Evolutionary conservation across 1,284 basidiomycete species (phyloP).

Genomic region (Heterobasidion occidentale): DNA sequence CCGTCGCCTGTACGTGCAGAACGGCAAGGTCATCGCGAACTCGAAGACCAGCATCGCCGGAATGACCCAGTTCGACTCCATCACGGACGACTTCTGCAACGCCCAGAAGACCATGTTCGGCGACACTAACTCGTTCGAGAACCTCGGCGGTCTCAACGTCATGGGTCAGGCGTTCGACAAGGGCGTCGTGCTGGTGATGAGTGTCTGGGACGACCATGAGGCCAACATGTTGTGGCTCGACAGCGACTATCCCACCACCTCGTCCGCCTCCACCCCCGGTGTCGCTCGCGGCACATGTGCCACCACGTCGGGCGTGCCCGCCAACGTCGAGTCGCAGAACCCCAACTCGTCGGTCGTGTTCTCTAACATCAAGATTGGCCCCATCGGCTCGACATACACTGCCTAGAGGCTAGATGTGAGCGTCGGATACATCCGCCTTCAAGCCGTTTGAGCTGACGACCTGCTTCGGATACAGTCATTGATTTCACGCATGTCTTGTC

Average conservation of each 20-base stretch:
- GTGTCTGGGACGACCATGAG: conserved; percentile 49
- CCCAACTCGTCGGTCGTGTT: conserved; percentile 37
- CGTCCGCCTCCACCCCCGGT: conserved; percentile 33
- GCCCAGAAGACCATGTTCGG: conserved; percentile 30
- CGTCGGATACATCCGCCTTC: too few species aligned
- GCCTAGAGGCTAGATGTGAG: background rate
- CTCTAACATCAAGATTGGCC: conserved; percentile 52
- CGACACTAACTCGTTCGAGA: conserved; percentile 27
- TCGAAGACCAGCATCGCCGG: conserved; percentile 35
- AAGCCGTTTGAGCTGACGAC: too few species aligned
- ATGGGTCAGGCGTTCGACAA: conserved; percentile 36
- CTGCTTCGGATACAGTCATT: too few species aligned
- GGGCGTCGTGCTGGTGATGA: conserved; percentile 49
- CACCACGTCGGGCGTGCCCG: conserved; percentile 37
- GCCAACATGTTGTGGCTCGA: conserved; percentile 58
- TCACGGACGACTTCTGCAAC: conserved; percentile 30
- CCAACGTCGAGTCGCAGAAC: conserved; percentile 33
- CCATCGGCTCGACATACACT: conserved; percentile 36
- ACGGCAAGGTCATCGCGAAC: conserved; percentile 43
- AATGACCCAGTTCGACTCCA: conserved; percentile 26
- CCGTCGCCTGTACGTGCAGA: conserved; percentile 45
- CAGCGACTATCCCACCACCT: conserved; percentile 40
- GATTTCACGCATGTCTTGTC: too few species aligned
- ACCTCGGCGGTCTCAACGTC: conserved; percentile 25
- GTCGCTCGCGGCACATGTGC: conserved; percentile 46